phyloP scores from a whole-genome alignment of 768 basidiomycete genomes.

The Dendrothele bispora region DNA sequence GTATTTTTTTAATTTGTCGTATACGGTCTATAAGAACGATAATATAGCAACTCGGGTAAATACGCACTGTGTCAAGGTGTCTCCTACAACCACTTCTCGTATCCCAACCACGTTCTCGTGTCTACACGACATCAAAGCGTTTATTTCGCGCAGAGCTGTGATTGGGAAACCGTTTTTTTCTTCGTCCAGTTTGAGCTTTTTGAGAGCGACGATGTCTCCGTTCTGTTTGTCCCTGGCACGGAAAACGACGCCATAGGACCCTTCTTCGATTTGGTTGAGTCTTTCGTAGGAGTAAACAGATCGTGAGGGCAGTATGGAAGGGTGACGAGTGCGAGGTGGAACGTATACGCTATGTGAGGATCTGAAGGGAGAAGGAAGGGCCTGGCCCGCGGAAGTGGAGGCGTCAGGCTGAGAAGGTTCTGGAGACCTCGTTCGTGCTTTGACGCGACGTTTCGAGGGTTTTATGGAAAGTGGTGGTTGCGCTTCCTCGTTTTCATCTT shows the following conservation, averaged over 20 bases:
- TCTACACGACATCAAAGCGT: slow-evolving; percentile 91
- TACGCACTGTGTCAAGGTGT: slow-evolving; percentile 97
- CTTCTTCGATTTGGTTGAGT: slow-evolving; percentile 98
- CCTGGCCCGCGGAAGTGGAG: slow-evolving; percentile 12
- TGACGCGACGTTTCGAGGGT: slow-evolving; percentile 56
- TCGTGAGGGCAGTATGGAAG: slow-evolving; percentile 80
- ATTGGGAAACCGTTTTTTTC: slow-evolving; percentile 99
- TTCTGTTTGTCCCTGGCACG: slow-evolving; percentile 94
- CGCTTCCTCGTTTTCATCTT: slow-evolving; percentile 45
- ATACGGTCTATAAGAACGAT: neutral
- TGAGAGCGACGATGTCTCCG: slow-evolving; percentile 93
- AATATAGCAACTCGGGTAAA: neutral
- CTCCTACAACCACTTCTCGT: slow-evolving; percentile 96
- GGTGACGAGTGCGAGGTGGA: slow-evolving; percentile 75
- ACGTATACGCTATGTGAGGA: slow-evolving; percentile 62
- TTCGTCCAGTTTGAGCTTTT: slow-evolving; percentile 97
- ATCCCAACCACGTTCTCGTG: slow-evolving; percentile 98
- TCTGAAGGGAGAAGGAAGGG: slow-evolving; percentile 16
- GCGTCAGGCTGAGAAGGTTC: slow-evolving; percentile 17
- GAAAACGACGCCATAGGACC: slow-evolving; percentile 96
- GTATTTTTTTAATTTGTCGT: too few relatives aligned
- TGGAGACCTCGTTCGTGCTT: slow-evolving; percentile 35
- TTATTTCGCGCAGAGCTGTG: slow-evolving; percentile 91
- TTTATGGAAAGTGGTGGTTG: slow-evolving; percentile 32
- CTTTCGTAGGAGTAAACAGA: slow-evolving; percentile 94